Evolutionary conservation across 495 filamentous ascomycete genomes (phyloP).

Genomic region (Acidomyces sp.): DNA sequence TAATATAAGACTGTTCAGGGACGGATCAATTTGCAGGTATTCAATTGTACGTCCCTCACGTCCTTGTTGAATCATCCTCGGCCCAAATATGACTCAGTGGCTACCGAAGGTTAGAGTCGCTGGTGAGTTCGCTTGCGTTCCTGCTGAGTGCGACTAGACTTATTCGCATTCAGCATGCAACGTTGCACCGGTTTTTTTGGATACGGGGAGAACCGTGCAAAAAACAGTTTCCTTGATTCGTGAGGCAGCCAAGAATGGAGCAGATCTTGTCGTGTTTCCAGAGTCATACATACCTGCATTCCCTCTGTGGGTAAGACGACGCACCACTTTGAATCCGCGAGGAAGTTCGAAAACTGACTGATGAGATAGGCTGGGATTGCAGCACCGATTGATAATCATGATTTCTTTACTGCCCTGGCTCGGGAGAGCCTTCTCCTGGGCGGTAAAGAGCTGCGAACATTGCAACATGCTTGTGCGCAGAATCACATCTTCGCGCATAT

Average conservation of each 20-base stretch:
- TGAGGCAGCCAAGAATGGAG: conserved; percentile 31
- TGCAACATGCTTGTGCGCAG: conserved; percentile 11
- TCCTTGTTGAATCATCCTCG: background rate
- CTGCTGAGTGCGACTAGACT: conserved; percentile 4
- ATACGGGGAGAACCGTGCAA: conserved; percentile 29
- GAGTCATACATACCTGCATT: conserved; percentile 34
- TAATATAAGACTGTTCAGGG: too few relatives aligned
- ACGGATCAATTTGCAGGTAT: too few relatives aligned
- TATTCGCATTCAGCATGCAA: conserved; percentile 31
- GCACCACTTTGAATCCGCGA: background rate
- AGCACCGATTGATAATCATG: conserved; percentile 20
- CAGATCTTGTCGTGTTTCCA: conserved; percentile 38
- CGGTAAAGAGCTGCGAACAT: conserved; percentile 12
- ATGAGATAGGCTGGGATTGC: conserved; percentile 15
- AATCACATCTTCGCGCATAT: conserved; percentile 11
- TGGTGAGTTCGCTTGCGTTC: conserved; percentile 1
- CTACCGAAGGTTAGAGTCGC: conserved; percentile 12
- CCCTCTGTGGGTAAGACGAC: conserved; percentile 20
- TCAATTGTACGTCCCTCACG: too few relatives aligned
- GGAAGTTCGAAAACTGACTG: background rate
- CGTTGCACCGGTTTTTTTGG: conserved; percentile 33
- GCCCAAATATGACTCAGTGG: conserved; percentile 3
- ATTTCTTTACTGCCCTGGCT: conserved; percentile 12
- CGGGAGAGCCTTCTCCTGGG: conserved; percentile 10
- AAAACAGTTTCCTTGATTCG: conserved; percentile 31